Percentiles rank a stretch among this genome's conserved stretches.
Evolutionary conservation across 1,139 yeast species (phyloP).

Genomic region (Debaryomyces sp.): DNA sequence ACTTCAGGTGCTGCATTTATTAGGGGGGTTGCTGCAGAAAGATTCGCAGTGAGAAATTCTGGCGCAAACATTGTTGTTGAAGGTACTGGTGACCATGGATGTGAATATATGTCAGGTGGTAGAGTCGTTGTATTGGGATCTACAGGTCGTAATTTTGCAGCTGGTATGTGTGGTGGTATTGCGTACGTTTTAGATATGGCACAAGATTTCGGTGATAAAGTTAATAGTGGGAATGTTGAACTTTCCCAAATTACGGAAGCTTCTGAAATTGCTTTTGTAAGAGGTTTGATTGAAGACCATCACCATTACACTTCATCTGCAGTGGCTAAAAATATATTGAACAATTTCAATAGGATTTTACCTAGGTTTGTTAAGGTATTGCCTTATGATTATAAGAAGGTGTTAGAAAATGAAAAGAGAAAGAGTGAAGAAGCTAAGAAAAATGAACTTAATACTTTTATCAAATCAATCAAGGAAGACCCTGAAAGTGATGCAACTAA

Average conservation of each 20-base stretch:
- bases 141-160: slow-evolving; percentile 95
- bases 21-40: slow-evolving; percentile 97
- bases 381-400: slow-evolving; percentile 90
- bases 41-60: slow-evolving; percentile 97
- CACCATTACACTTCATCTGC: slow-evolving; percentile 93
- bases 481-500: slow-evolving; percentile 87
- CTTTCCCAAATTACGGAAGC: slow-evolving; percentile 80
- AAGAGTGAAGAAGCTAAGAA: slow-evolving; percentile 71
- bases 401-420: slow-evolving; percentile 75
- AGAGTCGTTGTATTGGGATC: slow-evolving; percentile 90
- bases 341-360: slow-evolving; percentile 83
- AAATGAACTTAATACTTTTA: slow-evolving; percentile 57
- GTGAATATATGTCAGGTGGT: slow-evolving; percentile 99
- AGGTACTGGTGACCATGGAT: slow-evolving; percentile 98
- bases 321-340: slow-evolving; percentile 80
- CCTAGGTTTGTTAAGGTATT: slow-evolving; percentile 92
- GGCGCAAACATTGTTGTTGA: slow-evolving; percentile 97
- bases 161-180: slow-evolving; percentile 99
- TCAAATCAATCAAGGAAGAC: slow-evolving; percentile 72
- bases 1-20: slow-evolving; percentile 93
- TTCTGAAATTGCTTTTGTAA: slow-evolving; percentile 88
- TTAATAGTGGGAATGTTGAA: slow-evolving; percentile 82
- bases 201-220: slow-evolving; percentile 83
- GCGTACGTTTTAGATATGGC: slow-evolving; percentile 96
- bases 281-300: slow-evolving; percentile 93